phyloP scores from a whole-genome alignment of 495 filamentous ascomycete species.

The Elasticomyces elasticus region DNA sequence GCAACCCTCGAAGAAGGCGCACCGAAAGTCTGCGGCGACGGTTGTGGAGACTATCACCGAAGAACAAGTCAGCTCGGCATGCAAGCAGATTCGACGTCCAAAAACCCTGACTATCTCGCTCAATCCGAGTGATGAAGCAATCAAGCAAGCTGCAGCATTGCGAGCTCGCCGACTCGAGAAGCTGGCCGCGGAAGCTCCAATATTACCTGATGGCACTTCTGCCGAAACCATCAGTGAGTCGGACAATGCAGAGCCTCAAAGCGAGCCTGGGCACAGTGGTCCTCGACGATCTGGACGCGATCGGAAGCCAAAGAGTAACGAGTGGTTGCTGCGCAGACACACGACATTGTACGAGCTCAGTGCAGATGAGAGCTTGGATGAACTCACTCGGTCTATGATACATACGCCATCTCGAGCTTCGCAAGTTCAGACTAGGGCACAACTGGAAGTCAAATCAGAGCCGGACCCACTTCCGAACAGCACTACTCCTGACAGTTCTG shows the following conservation, averaged over 20 bases:
- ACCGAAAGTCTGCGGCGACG: background rate
- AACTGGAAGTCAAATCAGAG: background rate
- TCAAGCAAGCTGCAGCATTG: conserved; percentile 14
- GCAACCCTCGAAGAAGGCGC: background rate
- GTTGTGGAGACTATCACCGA: background rate
- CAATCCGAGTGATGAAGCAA: conserved; percentile 12
- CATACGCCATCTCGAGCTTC: background rate
- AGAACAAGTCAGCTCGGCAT: conserved; percentile 8
- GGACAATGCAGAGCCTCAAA: background rate
- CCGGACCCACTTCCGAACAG: background rate
- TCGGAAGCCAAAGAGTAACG: background rate
- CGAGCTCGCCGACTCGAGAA: conserved; percentile 2
- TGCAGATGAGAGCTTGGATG: conserved; percentile 10
- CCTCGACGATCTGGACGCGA: background rate
- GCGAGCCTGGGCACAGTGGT: background rate
- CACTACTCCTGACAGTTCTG: background rate
- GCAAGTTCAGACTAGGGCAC: background rate
- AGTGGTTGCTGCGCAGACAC: conserved; percentile 4
- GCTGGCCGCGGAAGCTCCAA: background rate
- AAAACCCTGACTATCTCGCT: background rate
- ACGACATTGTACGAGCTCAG: background rate
- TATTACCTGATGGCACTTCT: background rate
- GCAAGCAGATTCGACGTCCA: background rate
- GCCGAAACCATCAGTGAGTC: background rate
- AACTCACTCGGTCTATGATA: background rate